These are phyloP conservation scores for Kazachstania sp. DNA, from an alignment of 1,139 yeast genomes.

Conservation along the genomic window DNA sequence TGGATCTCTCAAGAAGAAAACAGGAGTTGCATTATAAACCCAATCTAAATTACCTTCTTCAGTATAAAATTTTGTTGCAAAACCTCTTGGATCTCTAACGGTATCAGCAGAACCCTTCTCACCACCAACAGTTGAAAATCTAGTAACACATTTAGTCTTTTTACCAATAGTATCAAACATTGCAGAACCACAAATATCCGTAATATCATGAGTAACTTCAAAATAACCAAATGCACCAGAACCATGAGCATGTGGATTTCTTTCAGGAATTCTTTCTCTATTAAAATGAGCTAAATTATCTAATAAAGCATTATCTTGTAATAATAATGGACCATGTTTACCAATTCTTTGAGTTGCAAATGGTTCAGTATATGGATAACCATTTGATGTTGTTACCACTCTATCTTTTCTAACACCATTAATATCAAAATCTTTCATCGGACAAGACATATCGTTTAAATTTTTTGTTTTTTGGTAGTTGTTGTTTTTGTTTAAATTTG, in stretches of 20 bases:
- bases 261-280: constrained; percentile 53
- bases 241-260: constrained; percentile 61
- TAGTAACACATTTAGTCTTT: constrained; percentile 39
- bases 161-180: constrained; percentile 43
- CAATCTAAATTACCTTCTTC: constrained; percentile 54
- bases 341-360: constrained; percentile 67
- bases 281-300: constrained; percentile 55
- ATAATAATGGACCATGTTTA: constrained; percentile 45
- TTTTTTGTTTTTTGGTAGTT: too few species aligned
- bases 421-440: neutral
- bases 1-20: constrained; percentile 54
- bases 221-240: constrained; percentile 56
- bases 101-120: constrained; percentile 52
- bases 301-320: constrained; percentile 49
- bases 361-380: constrained; percentile 49
- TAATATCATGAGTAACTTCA: constrained; percentile 49
- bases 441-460: constrained; percentile 1
- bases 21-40: constrained; percentile 56
- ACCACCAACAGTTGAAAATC: constrained; percentile 56
- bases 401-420: constrained; percentile 25
- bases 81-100: constrained; percentile 54
- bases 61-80: constrained; percentile 48
- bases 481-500: neutral
- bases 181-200: constrained; percentile 44
- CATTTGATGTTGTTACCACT: constrained; percentile 53